Percentiles rank a stretch among this genome's conserved stretches.
Conservation (phyloP, 495 filamentous ascomycete genomes). For the Penicilliopsis zonata region DNA sequence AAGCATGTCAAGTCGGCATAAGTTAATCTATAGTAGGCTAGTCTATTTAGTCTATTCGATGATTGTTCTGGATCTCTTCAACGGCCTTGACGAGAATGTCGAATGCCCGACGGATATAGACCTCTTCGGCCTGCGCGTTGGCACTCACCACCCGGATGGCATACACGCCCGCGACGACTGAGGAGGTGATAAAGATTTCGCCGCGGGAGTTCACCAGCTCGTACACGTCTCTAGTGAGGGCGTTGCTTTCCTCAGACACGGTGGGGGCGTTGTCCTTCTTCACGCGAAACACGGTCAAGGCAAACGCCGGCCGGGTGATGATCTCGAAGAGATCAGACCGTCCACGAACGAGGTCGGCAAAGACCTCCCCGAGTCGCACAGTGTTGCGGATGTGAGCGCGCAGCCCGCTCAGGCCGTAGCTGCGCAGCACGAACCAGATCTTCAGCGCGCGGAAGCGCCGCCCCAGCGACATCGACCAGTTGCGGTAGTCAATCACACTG, state of each 20-base stretch:
- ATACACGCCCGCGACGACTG: conserved; percentile 62
- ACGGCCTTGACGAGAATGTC: conserved; percentile 60
- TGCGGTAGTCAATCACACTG: conserved; percentile 89
- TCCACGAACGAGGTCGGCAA: conserved; percentile 43
- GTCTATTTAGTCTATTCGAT: too few species aligned
- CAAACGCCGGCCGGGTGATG: conserved; percentile 63
- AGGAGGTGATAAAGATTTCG: conserved; percentile 76
- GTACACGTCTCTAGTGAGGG: conserved; percentile 64
- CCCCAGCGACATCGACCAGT: conserved; percentile 96
- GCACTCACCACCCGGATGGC: conserved; percentile 73
- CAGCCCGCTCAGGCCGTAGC: conserved; percentile 72
- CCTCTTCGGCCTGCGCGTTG: conserved; percentile 55
- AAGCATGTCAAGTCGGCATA: too few species aligned
- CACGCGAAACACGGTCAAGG: conserved; percentile 62
- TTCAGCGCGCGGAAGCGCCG: conserved; percentile 86
- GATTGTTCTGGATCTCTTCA: conserved; percentile 53
- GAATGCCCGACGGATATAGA: conserved; percentile 63
- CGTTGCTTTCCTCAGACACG: conserved; percentile 39
- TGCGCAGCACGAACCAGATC: conserved; percentile 92
- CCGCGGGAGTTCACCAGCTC: conserved; percentile 64
- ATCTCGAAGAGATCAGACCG: conserved; percentile 69
- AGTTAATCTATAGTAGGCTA: too few species aligned
- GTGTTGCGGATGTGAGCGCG: conserved; percentile 58
- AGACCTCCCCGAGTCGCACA: conserved; percentile 56
- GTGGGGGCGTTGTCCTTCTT: conserved; percentile 20